phyloP scores from a whole-genome alignment of 768 basidiomycete species.

The Bullera alba region DNA sequence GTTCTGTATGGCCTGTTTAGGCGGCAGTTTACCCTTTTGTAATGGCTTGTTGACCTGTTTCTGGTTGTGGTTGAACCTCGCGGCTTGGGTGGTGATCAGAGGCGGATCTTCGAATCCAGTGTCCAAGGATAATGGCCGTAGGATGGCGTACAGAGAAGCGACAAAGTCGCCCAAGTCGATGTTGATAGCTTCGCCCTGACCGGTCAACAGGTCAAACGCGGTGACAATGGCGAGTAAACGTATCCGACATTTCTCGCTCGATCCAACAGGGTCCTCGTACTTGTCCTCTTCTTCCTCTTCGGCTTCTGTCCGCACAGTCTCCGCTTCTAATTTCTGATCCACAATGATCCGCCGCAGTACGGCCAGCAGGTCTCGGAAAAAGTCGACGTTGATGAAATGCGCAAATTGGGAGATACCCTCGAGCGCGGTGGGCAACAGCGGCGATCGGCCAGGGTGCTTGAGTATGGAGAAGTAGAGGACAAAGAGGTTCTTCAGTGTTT shows the following conservation, averaged over 20 bases:
- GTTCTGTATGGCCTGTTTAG: conserved; percentile 13
- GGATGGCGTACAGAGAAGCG: conserved; percentile 70
- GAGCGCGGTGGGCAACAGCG: conserved; percentile 74
- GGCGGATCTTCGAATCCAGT: conserved; percentile 58
- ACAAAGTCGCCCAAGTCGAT: conserved; percentile 90
- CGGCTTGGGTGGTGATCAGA: conserved; percentile 26
- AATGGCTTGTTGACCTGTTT: conserved; percentile 6
- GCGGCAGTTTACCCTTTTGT: conserved; percentile 13
- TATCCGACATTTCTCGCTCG: conserved; percentile 50
- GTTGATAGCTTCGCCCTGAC: conserved; percentile 98
- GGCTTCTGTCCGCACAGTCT: conserved; percentile 49
- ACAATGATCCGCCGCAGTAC: conserved; percentile 72
- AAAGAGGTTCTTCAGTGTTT: conserved; percentile 94
- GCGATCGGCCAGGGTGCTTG: conserved; percentile 70
- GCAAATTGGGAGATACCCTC: conserved; percentile 89
- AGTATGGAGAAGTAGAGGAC: conserved; percentile 93
- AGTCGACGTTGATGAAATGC: conserved; percentile 95
- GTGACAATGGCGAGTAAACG: conserved; percentile 78
- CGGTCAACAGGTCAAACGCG: conserved; percentile 92
- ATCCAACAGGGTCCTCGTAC: conserved; percentile 23
- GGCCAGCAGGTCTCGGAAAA: conserved; percentile 89
- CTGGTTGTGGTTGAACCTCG: conserved; percentile 4
- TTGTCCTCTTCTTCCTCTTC: conserved; percentile 37
- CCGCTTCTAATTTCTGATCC: conserved; percentile 47
- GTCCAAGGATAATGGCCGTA: conserved; percentile 65